Evolutionary conservation across 768 basidiomycete genomes (phyloP), one percentile per base, ranked within the genome.

Genomic region (Candolleomyces aberdarensis): DNA sequence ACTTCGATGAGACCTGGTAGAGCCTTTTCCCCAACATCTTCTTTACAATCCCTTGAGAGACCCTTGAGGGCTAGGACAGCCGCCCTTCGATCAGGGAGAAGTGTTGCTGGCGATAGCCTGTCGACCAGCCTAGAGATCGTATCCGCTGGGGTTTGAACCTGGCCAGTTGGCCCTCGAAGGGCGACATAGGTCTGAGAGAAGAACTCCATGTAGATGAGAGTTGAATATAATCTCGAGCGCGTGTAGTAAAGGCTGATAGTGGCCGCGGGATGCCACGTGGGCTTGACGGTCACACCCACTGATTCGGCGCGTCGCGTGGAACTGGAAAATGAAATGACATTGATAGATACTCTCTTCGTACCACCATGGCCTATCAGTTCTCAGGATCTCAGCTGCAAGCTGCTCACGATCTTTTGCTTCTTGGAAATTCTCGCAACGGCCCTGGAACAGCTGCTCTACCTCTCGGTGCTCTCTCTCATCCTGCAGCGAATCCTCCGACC

Each of bases 31-130:
- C 94, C 95, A 20, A 98, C 91, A 61, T 97, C 93, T 62, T 87
- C 81, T 71, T 91, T 96, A 79, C 91, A 94, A 73, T 97, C 96
- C 61, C 95, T 84, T 50, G 88, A 80, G 57, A 98, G 86, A 20
- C 96, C 96, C 72, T 98, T 98, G 65, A 99, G 83, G 0, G 94
- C 85, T 56, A 97, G 78, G n/a, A 99, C 89, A 0, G 96, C 90
- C 29, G 96, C 96, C 60, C 94, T 84, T 66, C 97, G 82, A 76
- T 98, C 97, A 32, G 94, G 91, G 15, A 96, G 85, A 26, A 92
- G 85, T 0, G 92, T 89, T 3, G 90, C 86, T n/a, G 95, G 94
- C 19, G 93, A 91, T 20, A 99, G 85, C 32, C 94, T 79, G 71
- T 97, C 95, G 65, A 89, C 90, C 64, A 98, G 87, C 65, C 88